Percentiles rank a stretch among this genome's conserved stretches.
These are phyloP conservation scores for Penicillium manginii DNA, from an alignment of 495 filamentous ascomycete genomes.

Conservation along the genomic window DNA sequence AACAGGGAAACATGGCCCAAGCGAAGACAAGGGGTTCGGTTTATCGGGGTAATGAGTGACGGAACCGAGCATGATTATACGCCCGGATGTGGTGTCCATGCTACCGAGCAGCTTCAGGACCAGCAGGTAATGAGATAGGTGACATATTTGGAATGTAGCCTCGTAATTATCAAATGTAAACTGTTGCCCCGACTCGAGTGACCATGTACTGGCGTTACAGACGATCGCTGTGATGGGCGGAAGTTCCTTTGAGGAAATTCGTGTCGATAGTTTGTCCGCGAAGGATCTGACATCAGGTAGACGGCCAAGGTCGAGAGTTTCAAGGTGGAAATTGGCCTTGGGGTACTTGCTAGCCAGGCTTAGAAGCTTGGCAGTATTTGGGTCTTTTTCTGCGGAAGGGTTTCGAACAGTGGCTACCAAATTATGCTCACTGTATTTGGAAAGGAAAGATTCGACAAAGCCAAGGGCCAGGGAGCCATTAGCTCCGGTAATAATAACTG, in stretches of 20 bases:
- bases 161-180: slow-evolving; percentile 47
- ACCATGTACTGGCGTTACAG: slow-evolving; percentile 52
- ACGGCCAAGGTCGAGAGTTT: slow-evolving; percentile 43
- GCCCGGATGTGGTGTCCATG: slow-evolving; percentile 34
- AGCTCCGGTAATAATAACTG: slow-evolving; percentile 52
- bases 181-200: slow-evolving; percentile 36
- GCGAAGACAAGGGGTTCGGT: too few relatives aligned
- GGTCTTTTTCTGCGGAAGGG: slow-evolving; percentile 34
- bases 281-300: slow-evolving; percentile 43
- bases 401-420: slow-evolving; percentile 48
- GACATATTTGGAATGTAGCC: slow-evolving; percentile 47
- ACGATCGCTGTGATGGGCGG: slow-evolving; percentile 45
- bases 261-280: slow-evolving; percentile 29
- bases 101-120: slow-evolving; percentile 46
- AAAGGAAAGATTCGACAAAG: slow-evolving; percentile 43
- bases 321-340: slow-evolving; percentile 37
- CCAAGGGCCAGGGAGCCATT: slow-evolving; percentile 52
- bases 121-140: slow-evolving; percentile 47
- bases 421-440: slow-evolving; percentile 38
- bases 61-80: slow-evolving; percentile 1
- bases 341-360: slow-evolving; percentile 35
- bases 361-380: slow-evolving; percentile 46
- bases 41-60: too few relatives aligned
- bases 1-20: too few relatives aligned
- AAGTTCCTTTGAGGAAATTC: slow-evolving; percentile 32